Evolutionary conservation across 495 filamentous ascomycete genomes (phyloP), one percentile per base, ranked within the genome.

Genomic region (Hypoxylon crocopeplum): DNA sequence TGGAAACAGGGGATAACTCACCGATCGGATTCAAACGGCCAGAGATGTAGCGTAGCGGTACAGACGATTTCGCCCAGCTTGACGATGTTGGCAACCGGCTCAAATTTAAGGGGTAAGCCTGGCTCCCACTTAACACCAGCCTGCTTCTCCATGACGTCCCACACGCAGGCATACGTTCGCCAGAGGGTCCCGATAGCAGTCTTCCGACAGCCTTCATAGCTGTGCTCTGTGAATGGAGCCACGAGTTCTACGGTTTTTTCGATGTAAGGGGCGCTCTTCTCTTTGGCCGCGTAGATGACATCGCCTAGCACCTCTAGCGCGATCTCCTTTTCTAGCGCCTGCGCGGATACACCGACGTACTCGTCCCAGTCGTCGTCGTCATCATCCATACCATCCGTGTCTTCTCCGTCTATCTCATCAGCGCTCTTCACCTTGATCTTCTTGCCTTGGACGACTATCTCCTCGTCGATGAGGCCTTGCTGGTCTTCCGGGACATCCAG

Each of bases 321-420:
- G 54, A 98, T 96, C 76, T 98, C 94, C 74, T 98, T 97, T 79
- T 98, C 94, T 53, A 96, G 79, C 17, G 93, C 92, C 44, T 97
- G 84, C 33, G 90, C 89, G 20, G 90, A 93, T 25, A 94, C 88
- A 53, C 87, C 87, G 15, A 70, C 77, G 29, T 83, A 79, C 55
- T 95, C 92, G 70, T 93, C 89, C 88, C 88, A 92, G 34, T 88
- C 89, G 44, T 91, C 89, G 17, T 92, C 89, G 34, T 88, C 86
- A 20, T 87, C 77, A 36, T 88, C 86, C 55, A 80, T 80, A 68
- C 75, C 78, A 7, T 74, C 74, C 25, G 79, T 77, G 36, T 86
- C 77, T 38, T 89, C 86, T 36, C 89, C 84, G 29, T 84, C 83
- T 11, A 79, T 75, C 5, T 83, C 82, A 25, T 72, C 71, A 17